Evolutionary conservation across 1,139 yeast species (phyloP), one percentile per base, ranked within the genome.

Genomic region (Kazachstania sp.): DNA sequence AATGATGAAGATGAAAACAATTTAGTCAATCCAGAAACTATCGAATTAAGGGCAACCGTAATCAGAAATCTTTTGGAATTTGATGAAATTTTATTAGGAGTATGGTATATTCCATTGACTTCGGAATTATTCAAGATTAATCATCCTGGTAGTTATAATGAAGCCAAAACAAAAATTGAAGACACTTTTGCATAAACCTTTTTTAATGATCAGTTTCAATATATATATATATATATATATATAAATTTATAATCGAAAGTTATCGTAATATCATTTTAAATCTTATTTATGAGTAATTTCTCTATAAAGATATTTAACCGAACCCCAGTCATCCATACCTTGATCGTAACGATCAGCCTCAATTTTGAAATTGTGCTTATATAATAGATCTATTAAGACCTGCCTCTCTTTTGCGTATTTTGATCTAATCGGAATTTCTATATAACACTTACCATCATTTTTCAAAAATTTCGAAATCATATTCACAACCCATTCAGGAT

Each of bases 321-420:
- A 74, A 0, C 97, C 97, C 71, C 88, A 92, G 61, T 92, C 97
- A 59, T 92, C 97, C 47, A 69, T 70, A 0, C 97, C 97, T 12
- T 71, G 68, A 52, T 83, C 85, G 29, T 64, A 65, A 1, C 66
- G 70, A 39, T 66, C 66, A 4, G 55, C 51, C 0, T 58, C 48
- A 4, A 60, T 61, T 1, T 30, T 37, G 1, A 73, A 49, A 0
- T 71, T 71, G 6, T 68, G 56, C 0, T 65, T 60, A 0, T 59
- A 58, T 45, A 88, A 59, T 28, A 83, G 62, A 0, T 52, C 49
- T 85, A 92, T 86, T 26, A 92, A 65, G 16, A 57, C 45, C 1
- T 68, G 71, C 52, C 97, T 68, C 50, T 86, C 94, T 3, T 69
- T 67, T 3, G 82, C 86, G 59, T 75, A 92, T 48, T 74, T 75